Base-by-base conservation (phyloP, 805 yeast species). In the Pichia cabralensis region DNA sequence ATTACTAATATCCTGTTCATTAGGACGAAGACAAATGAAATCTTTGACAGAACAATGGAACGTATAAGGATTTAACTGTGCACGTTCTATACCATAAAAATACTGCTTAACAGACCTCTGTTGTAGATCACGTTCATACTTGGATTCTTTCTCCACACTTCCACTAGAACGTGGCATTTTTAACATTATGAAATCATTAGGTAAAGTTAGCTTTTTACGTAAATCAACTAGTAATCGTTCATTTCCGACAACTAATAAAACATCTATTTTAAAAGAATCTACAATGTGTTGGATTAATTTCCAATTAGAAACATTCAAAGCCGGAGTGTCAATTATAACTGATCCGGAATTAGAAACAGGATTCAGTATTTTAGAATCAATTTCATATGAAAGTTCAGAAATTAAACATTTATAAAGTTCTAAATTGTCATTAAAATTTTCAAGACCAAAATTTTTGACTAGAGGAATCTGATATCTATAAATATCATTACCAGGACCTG, bases 391-490 rank as follows among this genome's bases (percentile, higher is more conserved):
- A 19, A 36, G 33, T 29, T 36, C 40, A 27, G 64, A 62, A 32
- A 64, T 58, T 36, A 36, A 36, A 36, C 40, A 36, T 41, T 68
- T 65, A 58, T 72, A 85, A 34, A 68, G 63, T 28, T 65, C 68
- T 28, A 68, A 52, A 52, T 85, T 85, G 10, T 74, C 77, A 1
- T 57, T 45, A 10, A 73, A 64, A 24, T 62, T 57, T 31, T 77
- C 82, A 34, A 77, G 66, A 0, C 97, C 98, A 56, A 65, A 85
- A 48, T 70, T 76, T 48, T 80, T 78, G 8, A 81, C 89, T n/a
- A 80, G 54, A 1, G 97, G 96, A 55, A 84, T 94, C 53, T 84
- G 83, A n/a, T 83, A 82, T 53, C 82, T 88, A 42, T 80, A 75
- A 40, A 68, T 62, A 1, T 88, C 75, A 1, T 83, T 74, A 28